Evolutionary conservation across 2,329 filamentous ascomycete species (phyloP).

Genomic region (Diaporthe ampelina): DNA sequence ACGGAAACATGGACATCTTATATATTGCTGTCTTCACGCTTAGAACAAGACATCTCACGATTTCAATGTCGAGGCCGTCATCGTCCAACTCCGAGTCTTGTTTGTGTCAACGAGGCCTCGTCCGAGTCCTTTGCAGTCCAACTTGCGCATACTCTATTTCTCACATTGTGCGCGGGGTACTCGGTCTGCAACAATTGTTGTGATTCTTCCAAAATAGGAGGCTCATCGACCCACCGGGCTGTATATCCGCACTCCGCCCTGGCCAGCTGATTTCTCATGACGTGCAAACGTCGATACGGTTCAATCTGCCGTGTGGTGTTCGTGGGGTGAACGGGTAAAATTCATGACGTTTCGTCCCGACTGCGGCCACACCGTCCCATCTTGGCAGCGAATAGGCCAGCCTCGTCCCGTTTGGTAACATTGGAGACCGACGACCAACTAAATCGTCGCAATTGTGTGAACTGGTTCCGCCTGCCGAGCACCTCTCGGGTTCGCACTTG

Average conservation of each 20-base stretch:
- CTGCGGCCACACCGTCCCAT: not conserved
- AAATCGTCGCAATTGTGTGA: not conserved
- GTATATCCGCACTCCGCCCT: not conserved
- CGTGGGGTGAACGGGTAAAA: not conserved
- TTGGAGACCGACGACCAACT: not conserved
- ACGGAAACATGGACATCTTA: not conserved
- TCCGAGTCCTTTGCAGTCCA: not conserved
- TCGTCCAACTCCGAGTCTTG: not conserved
- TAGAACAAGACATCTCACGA: not conserved
- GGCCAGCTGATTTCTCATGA: not conserved
- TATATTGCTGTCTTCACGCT: not conserved
- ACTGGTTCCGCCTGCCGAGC: not conserved
- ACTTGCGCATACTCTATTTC: not conserved
- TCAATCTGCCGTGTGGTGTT: not conserved
- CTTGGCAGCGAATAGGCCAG: not conserved
- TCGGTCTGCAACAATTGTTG: constrained; percentile 18
- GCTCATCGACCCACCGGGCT: not conserved
- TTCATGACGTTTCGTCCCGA: not conserved
- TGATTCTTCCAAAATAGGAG: not conserved
- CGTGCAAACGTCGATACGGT: not conserved
- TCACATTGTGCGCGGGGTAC: constrained; percentile 2
- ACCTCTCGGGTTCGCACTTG: not conserved
- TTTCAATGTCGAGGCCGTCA: not conserved
- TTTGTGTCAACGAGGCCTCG: not conserved
- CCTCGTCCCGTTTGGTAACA: not conserved